Conservation (phyloP, 2,329 filamentous ascomycete genomes). For the Colletotrichum sansevieriae region DNA sequence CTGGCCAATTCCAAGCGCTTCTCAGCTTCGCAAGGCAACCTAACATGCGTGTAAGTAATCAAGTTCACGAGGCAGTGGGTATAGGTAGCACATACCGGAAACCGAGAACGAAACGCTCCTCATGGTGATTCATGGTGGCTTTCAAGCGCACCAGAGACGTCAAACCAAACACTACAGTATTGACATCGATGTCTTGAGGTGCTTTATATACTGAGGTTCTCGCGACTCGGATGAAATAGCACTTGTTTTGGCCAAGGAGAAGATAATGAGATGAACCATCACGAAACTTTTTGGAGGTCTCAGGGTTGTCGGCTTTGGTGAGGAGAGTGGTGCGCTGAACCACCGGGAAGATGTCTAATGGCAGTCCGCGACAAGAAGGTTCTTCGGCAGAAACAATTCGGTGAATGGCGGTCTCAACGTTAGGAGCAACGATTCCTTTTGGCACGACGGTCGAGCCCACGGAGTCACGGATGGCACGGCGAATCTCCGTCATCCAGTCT, state of each 20-base stretch:
- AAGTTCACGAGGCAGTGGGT: conserved; percentile 43
- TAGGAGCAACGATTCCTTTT: conserved; percentile 57
- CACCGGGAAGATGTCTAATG: conserved; percentile 63
- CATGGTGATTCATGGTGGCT: conserved; percentile 63
- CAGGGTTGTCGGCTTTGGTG: conserved; percentile 56
- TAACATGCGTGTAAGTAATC: conserved; percentile 18
- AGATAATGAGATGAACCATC: conserved; percentile 68
- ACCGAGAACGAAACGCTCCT: conserved; percentile 68
- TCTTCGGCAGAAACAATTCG: conserved; percentile 62
- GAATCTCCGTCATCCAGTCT: conserved; percentile 62
- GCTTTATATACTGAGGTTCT: conserved; percentile 57
- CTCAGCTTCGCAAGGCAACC: conserved; percentile 45
- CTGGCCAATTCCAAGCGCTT: conserved; percentile 66
- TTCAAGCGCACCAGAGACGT: conserved; percentile 65
- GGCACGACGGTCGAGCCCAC: conserved; percentile 50
- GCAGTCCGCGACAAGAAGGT: conserved; percentile 50
- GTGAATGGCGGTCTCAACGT: conserved; percentile 61
- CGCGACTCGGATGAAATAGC: conserved; percentile 65
- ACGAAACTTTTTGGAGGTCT: conserved; percentile 59
- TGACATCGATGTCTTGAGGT: conserved; percentile 62
- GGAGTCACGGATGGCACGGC: conserved; percentile 56
- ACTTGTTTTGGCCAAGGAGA: conserved; percentile 65
- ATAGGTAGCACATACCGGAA: conserved; percentile 60
- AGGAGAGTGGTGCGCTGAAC: conserved; percentile 60
- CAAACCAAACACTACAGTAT: conserved; percentile 64